These are phyloP conservation scores for Aethionema arabicum DNA, from an alignment of 345 rosid genomes.

Conservation along the genomic window DNA sequence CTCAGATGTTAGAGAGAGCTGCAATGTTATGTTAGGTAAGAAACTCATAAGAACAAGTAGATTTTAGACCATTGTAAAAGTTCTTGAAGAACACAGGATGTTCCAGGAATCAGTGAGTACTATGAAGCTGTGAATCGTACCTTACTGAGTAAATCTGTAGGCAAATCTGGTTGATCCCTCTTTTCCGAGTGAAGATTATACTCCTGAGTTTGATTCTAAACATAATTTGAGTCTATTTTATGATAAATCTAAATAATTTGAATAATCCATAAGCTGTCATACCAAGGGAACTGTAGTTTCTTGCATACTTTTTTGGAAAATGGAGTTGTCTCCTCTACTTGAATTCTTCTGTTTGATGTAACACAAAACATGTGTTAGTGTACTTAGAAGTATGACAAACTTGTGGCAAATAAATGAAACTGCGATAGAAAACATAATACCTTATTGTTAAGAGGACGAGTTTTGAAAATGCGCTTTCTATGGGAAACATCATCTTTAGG, in stretches of 20 bases:
- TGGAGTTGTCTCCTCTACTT: slow-evolving; percentile 63
- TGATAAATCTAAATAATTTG: neutral
- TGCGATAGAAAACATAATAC: slow-evolving; percentile 35
- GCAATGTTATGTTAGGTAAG: slow-evolving; percentile 3
- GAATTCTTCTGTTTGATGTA: slow-evolving; percentile 53
- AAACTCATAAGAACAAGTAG: neutral
- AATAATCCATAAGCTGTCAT: slow-evolving; percentile 20
- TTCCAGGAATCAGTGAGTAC: neutral
- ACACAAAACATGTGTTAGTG: slow-evolving; percentile 12
- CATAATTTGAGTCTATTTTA: slow-evolving; percentile 13
- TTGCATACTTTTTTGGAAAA: slow-evolving; percentile 61
- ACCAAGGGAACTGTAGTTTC: slow-evolving; percentile 79
- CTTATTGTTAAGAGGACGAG: slow-evolving; percentile 72
- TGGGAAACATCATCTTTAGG: slow-evolving; percentile 43
- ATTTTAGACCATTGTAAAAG: neutral
- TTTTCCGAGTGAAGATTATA: slow-evolving; percentile 59
- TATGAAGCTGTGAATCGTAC: slow-evolving; percentile 37
- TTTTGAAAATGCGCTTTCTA: slow-evolving; percentile 50
- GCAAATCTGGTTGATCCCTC: slow-evolving; percentile 55
- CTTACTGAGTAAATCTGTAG: slow-evolving; percentile 83
- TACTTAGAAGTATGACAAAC: neutral
- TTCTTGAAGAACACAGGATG: neutral
- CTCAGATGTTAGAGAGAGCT: slow-evolving; percentile 72
- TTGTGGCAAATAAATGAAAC: slow-evolving; percentile 6
- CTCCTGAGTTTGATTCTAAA: slow-evolving; percentile 47